Conservation (phyloP, 441 rosid genomes). For the Mallotus repandus region DNA sequence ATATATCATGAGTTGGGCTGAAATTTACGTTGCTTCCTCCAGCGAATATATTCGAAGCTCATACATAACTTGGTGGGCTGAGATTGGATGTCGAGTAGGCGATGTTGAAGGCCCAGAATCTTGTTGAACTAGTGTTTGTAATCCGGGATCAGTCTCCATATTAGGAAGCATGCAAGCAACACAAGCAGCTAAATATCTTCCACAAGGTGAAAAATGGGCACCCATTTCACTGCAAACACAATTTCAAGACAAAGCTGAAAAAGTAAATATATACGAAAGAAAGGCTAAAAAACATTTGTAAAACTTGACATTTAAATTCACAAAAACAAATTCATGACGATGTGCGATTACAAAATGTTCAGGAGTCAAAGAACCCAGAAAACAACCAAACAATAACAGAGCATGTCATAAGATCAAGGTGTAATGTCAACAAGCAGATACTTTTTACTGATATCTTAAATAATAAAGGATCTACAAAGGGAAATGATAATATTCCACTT, state of each 20-base stretch:
- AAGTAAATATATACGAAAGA: conserved; percentile 10
- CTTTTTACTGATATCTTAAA: neutral
- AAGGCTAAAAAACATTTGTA: neutral
- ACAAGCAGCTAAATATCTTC: conserved; percentile 88
- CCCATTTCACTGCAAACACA: conserved; percentile 91
- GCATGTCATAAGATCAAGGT: conserved; percentile 1
- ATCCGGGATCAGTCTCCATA: conserved; percentile 62
- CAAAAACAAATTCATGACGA: conserved; percentile 3
- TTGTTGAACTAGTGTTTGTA: conserved; percentile 50
- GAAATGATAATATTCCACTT: conserved; percentile 25
- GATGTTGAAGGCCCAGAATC: conserved; percentile 70
- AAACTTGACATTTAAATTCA: neutral
- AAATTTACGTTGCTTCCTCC: conserved; percentile 82
- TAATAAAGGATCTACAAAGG: conserved; percentile 2
- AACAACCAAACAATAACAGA: neutral
- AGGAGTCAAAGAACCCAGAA: neutral
- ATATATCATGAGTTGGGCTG: conserved; percentile 10
- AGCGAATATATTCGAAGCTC: conserved; percentile 94
- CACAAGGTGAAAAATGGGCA: conserved; percentile 96
- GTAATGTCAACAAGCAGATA: neutral
- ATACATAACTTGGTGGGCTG: conserved; percentile 79
- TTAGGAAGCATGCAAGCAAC: conserved; percentile 85
- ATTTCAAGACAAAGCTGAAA: conserved; percentile 14
- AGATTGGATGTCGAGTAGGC: conserved; percentile 83
- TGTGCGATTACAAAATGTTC: neutral